Conservation (phyloP, 768 basidiomycete genomes). For the Multifurca ochricompacta region DNA sequence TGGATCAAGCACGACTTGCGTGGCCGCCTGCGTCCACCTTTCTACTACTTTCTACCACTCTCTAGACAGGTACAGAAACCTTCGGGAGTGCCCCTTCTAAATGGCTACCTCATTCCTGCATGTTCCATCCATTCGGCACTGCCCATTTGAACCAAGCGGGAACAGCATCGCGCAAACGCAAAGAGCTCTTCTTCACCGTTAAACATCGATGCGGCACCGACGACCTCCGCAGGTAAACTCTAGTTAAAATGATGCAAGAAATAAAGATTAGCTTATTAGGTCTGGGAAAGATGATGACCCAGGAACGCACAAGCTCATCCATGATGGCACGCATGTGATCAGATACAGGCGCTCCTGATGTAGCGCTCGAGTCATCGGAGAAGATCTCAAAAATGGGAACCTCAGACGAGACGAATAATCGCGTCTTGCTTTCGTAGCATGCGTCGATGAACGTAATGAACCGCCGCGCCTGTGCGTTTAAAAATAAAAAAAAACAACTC, state of each 20-base stretch:
- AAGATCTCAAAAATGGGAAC: slow-evolving; percentile 89
- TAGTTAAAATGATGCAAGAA: slow-evolving; percentile 26
- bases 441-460: slow-evolving; percentile 99
- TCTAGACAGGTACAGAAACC: no score
- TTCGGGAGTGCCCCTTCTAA: no score
- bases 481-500: no score
- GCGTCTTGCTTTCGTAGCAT: slow-evolving; percentile 93
- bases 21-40: no score
- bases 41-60: no score
- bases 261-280: background rate
- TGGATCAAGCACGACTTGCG: no score
- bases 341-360: slow-evolving; percentile 39
- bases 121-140: slow-evolving; percentile 76
- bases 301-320: slow-evolving; percentile 78
- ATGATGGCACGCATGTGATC: slow-evolving; percentile 90
- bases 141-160: slow-evolving; percentile 82
- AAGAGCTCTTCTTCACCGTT: slow-evolving; percentile 96
- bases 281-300: slow-evolving; percentile 5
- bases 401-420: slow-evolving; percentile 86
- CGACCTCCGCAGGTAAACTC: slow-evolving; percentile 70
- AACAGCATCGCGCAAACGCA: slow-evolving; percentile 92
- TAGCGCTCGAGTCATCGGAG: slow-evolving; percentile 49
- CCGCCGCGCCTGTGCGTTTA: slow-evolving; percentile 72
- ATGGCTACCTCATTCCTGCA: slow-evolving; percentile 25
- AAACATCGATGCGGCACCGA: slow-evolving; percentile 85